phyloP scores from a whole-genome alignment of 2,329 filamentous ascomycete genomes.

The Talaromyces sp. region DNA sequence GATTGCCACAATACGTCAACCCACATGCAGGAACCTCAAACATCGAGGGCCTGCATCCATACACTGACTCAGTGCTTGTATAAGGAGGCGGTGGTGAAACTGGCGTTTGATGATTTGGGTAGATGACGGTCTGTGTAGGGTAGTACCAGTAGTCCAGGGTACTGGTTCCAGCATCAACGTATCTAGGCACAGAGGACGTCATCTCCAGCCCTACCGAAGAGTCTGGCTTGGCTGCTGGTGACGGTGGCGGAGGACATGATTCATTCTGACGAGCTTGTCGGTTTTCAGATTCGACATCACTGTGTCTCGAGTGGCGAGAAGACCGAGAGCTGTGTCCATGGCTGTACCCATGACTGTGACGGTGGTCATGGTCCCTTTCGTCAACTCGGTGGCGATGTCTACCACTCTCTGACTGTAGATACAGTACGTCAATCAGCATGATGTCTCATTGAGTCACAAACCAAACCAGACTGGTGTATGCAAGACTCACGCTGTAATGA shows the following conservation, averaged over 20 bases:
- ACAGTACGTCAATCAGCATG: not conserved
- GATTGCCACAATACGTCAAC: not conserved
- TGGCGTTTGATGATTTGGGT: not conserved
- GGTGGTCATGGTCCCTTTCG: not conserved
- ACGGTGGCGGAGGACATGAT: not conserved
- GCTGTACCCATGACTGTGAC: not conserved
- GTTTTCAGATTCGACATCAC: not conserved
- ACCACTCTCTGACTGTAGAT: not conserved
- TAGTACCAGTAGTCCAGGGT: not conserved
- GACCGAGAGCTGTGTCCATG: not conserved
- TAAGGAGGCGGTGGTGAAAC: not conserved
- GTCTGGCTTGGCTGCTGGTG: not conserved
- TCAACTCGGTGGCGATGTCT: not conserved
- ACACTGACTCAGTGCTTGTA: not conserved
- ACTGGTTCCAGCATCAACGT: not conserved
- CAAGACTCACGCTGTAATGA: constrained; percentile 5
- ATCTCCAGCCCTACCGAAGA: not conserved
- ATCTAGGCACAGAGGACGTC: not conserved
- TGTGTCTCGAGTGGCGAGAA: not conserved
- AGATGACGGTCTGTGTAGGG: not conserved
- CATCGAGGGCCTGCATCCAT: not conserved
- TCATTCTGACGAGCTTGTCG: not conserved
- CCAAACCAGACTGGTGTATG: no score
- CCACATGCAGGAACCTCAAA: not conserved
- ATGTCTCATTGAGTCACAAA: not conserved